These are phyloP conservation scores for Chaetomiaceae sp. DNA, from an alignment of 2,329 filamentous ascomycete genomes.

Conservation along the genomic window DNA sequence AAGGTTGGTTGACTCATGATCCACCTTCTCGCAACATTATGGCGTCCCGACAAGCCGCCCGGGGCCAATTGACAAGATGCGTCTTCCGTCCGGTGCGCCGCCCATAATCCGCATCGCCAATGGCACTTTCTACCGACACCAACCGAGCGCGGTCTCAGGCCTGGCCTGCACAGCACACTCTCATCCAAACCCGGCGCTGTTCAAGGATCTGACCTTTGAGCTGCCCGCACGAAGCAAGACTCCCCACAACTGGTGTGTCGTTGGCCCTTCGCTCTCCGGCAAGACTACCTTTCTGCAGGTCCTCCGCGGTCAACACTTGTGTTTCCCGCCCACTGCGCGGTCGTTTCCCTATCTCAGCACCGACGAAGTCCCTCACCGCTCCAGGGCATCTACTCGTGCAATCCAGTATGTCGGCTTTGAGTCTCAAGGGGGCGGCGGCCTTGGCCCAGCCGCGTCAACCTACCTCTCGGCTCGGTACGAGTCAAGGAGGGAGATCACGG, in stretches of 20 bases:
- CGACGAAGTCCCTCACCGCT: constrained; percentile 50
- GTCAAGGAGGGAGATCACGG: constrained; percentile 76
- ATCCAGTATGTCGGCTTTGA: constrained; percentile 92
- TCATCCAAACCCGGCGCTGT: constrained; percentile 66
- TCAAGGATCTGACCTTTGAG: constrained; percentile 64
- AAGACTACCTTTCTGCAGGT: constrained; percentile 81
- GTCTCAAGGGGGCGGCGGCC: constrained; percentile 55
- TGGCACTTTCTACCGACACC: constrained; percentile 71
- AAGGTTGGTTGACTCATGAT: constrained; percentile 6
- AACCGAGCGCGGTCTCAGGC: constrained; percentile 78
- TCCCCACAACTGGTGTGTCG: constrained; percentile 72
- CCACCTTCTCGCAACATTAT: constrained; percentile 1
- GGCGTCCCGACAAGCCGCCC: background rate
- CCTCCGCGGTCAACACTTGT: constrained; percentile 70
- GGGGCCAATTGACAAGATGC: constrained; percentile 34
- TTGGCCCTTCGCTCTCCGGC: constrained; percentile 73
- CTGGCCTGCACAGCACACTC: constrained; percentile 49
- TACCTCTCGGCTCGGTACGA: constrained; percentile 92
- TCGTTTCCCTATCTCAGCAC: constrained; percentile 74
- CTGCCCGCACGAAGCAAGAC: constrained; percentile 54
- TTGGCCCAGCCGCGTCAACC: constrained; percentile 59
- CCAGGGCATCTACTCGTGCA: constrained; percentile 60
- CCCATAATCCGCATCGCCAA: constrained; percentile 70
- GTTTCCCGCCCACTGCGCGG: constrained; percentile 68
- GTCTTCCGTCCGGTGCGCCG: constrained; percentile 35